phyloP scores from a whole-genome alignment of 345 rosid species.

The Syzygium jambos region DNA sequence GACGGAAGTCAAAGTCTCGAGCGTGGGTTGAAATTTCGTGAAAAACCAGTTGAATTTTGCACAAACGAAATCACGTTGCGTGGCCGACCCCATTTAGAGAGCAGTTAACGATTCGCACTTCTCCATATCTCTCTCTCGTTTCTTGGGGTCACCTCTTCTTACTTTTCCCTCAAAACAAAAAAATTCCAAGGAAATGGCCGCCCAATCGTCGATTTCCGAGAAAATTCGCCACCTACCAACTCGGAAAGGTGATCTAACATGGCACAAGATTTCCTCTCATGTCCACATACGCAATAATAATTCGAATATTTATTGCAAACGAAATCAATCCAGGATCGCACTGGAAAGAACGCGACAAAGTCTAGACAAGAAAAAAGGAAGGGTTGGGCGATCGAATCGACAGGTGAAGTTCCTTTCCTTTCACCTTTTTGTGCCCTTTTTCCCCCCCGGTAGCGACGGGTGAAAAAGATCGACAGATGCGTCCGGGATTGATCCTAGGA shows the following conservation, averaged over 20 bases:
- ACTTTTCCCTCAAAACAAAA: background rate
- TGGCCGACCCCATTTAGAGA: background rate
- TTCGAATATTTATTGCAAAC: background rate
- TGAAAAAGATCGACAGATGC: background rate
- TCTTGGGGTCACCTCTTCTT: background rate
- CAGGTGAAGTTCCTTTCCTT: background rate
- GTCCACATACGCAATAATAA: background rate
- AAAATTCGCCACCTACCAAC: background rate
- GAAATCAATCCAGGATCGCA: background rate
- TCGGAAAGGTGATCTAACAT: background rate
- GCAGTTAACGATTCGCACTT: background rate
- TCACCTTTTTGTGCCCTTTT: background rate
- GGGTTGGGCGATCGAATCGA: background rate
- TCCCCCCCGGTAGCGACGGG: background rate
- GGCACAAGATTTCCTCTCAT: background rate
- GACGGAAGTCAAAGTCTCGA: background rate
- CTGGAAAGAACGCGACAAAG: background rate
- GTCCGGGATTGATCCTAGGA: background rate
- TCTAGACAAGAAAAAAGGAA: background rate
- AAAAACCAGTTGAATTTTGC: background rate
- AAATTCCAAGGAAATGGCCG: background rate
- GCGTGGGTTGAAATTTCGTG: background rate
- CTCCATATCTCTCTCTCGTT: background rate
- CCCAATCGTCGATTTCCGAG: background rate
- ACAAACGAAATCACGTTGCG: background rate